phyloP scores from a whole-genome alignment of 2,329 filamentous ascomycete species.

The Cercospora janseana region DNA sequence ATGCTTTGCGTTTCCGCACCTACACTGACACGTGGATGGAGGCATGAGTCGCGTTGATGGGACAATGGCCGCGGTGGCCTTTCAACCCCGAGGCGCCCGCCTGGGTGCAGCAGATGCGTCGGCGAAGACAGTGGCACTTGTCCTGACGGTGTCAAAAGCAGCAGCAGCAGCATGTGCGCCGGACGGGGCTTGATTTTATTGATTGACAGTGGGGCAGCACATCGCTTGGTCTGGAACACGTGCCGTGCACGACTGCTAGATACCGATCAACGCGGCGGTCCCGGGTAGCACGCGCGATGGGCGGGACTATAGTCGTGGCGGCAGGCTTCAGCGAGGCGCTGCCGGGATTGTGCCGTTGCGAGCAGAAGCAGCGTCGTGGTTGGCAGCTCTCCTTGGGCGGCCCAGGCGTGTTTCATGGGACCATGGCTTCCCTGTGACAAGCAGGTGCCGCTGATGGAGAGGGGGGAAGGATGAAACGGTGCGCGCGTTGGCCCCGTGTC shows the following conservation, averaged over 20 bases:
- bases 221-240: conserved; percentile 3
- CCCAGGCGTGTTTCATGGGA: conserved; percentile 2
- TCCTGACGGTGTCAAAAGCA: too few relatives aligned
- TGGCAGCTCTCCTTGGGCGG: background rate
- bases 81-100: too few relatives aligned
- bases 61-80: too few relatives aligned
- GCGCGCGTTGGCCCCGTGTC: background rate
- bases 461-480: background rate
- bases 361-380: background rate
- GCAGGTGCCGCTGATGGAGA: too few relatives aligned
- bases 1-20: too few relatives aligned
- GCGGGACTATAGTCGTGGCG: background rate
- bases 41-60: too few relatives aligned
- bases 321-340: too few relatives aligned
- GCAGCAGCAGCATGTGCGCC: too few relatives aligned
- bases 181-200: background rate
- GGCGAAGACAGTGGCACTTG: too few relatives aligned
- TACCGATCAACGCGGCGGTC: conserved; percentile 1
- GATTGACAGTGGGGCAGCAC: background rate
- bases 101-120: too few relatives aligned
- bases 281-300: background rate
- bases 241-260: background rate
- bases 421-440: background rate
- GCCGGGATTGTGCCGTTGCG: background rate
- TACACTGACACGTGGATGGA: too few relatives aligned